Percentiles rank a stretch among this genome's conserved stretches.
Evolutionary conservation across 2,329 filamentous ascomycete genomes (phyloP).

Genomic region (Aspergillus nomiae): DNA sequence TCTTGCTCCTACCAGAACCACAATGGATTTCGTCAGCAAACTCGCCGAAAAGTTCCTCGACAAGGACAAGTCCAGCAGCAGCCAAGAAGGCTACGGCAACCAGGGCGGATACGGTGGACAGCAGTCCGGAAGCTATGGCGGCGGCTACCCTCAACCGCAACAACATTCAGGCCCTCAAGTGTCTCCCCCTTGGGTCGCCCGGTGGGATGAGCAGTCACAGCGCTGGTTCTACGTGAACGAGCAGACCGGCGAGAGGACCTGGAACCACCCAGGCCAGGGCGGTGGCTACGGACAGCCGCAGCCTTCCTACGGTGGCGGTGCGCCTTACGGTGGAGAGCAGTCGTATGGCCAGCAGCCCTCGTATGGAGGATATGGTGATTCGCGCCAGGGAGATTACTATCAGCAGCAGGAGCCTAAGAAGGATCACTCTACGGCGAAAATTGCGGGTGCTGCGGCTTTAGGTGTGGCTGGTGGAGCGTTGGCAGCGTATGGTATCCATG

Average conservation of each 20-base stretch:
- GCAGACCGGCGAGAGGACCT: slow-evolving; percentile 47
- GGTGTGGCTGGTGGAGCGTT: slow-evolving; percentile 48
- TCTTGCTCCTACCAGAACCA: neutral
- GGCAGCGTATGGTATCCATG: slow-evolving; percentile 49
- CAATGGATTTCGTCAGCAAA: slow-evolving; percentile 33
- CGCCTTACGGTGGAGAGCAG: slow-evolving; percentile 17
- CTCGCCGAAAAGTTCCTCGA: slow-evolving; percentile 30
- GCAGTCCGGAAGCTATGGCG: slow-evolving; percentile 15
- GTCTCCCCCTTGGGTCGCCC: slow-evolving; percentile 44
- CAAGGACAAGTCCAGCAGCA: slow-evolving; percentile 9
- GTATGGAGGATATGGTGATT: slow-evolving; percentile 4
- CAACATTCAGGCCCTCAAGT: slow-evolving; percentile 1
- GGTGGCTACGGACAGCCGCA: neutral
- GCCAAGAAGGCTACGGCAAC: slow-evolving; percentile 2
- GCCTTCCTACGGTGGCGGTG: slow-evolving; percentile 22
- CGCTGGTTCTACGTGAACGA: slow-evolving; percentile 52
- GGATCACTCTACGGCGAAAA: slow-evolving; percentile 38
- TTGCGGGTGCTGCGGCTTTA: slow-evolving; percentile 42
- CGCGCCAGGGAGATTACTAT: slow-evolving; percentile 9
- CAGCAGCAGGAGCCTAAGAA: slow-evolving; percentile 21
- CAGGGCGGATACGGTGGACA: slow-evolving; percentile 16
- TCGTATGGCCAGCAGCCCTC: slow-evolving; percentile 8
- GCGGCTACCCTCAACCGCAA: neutral
- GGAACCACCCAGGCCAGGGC: slow-evolving; percentile 37
- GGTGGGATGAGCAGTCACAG: slow-evolving; percentile 44